Base-by-base conservation (phyloP, 495 filamentous ascomycete genomes). In the Lophiotrema nucula region DNA sequence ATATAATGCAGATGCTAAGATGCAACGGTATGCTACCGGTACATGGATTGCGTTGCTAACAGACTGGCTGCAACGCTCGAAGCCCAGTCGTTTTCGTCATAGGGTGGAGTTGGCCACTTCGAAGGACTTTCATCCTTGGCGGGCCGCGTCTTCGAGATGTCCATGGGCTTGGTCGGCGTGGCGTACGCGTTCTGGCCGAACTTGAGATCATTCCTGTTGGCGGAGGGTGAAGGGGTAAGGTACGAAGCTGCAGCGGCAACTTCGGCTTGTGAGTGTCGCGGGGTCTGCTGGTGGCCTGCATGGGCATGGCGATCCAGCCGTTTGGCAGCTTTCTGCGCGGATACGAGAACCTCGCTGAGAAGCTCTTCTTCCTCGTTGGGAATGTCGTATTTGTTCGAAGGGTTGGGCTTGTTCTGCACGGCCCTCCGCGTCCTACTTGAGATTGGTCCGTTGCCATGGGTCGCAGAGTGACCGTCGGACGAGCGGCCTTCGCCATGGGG, bases 291-390 rank as follows among this genome's bases (percentile, higher is more conserved):
- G 76, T 67, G 62, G 77, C 75, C 44, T 71, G 69, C 27, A 22
- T 59, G 47, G 27, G 71, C 63, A 45, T 81, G 75, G n/a, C 56
- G 38, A 25, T 81, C 81, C 21, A 87, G 74, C 21, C 77, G 75
- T 43, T 67, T 73, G 4, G 74, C 81, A 37, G 83, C 83, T 56
- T 75, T 80, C 60, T 80, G 79, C 43, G 83, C 79, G 41, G 82
- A 83, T 47, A 78, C 74, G 16, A 87, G 70, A 21, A 78, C 92
- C 72, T 97, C 93, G 65, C 96, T 90, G 11, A 96, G 77, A 12
- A 98, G 81, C 71, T 99, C 93, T 59, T 97, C 93, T 66, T 97
- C 90, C 71, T 99, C 93, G 67, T 96, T 90, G 0, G 95, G 89
- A 3, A 90, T 95, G 72, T 97, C 95, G 67, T 97, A 95, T 46